Base-by-base conservation (phyloP, 805 yeast genomes). In the Zygosaccharomyces lentus region DNA sequence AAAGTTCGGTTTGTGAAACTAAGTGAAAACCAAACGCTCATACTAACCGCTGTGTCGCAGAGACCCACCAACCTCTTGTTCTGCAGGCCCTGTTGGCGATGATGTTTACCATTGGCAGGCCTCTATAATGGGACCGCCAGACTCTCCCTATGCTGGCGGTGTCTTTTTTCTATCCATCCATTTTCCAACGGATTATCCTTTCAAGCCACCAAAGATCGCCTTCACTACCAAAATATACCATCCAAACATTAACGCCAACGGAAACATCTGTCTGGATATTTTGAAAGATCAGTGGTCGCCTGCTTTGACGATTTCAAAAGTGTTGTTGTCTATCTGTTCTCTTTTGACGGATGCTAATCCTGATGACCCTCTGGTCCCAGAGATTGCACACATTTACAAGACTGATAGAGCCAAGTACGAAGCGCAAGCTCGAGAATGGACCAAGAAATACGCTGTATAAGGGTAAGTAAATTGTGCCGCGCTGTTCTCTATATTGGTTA, bases 41-140 rank as follows among this genome's bases (percentile, higher is more conserved):
- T 24, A 27, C 23, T 26, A 24, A 21, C 16, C 17, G 21, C 19
- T 36, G 15, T 16, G 24, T 38, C 35, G 4, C 59, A 88, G 96
- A 77, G 99, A 91, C 68, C 99, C 99, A 54, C 98, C 98, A 61
- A 86, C 97, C 52, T 90, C 96, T 37, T 93, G 98, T 72, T 89
- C 97, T 19, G 99, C 99, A 9, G 99, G 99, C 34, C 99, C 99
- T 59, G 93, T 88, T 37, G 97, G 97, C 39, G 98, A 93, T 61
- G 99, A 91, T 69, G 75, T 91, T 65, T 93, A 85, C 74, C 98
- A 91, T 75, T 93, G 99, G 99, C 98, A 93, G 73, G 99, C 98
- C 34, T 90, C 98, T 36, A 93, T 93, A 67, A 88, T 93, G 95
- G 99, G 99, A 41, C 99, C 99, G 42, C 80, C 96, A 57, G 98